Conservation (phyloP, 345 rosid genomes). For the Aegle marmelos region DNA sequence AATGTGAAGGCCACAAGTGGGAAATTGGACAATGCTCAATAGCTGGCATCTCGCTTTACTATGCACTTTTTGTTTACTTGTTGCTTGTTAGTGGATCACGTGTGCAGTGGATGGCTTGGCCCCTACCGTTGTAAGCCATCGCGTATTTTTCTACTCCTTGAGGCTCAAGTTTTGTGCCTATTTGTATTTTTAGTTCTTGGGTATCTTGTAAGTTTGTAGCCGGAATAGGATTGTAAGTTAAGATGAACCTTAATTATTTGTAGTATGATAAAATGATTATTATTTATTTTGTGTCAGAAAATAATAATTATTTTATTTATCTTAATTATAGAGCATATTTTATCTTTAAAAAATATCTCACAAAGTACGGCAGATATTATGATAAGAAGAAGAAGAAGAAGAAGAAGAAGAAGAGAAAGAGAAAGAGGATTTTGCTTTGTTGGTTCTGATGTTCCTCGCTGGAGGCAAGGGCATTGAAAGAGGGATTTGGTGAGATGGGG, state of each 20-base stretch:
- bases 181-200: neutral
- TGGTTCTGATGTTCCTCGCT: neutral
- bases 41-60: neutral
- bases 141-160: neutral
- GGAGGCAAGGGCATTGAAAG: neutral
- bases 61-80: neutral
- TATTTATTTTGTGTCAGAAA: neutral
- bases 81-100: neutral
- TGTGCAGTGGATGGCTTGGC: neutral
- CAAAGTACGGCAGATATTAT: no score
- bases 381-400: neutral
- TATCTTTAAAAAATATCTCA: neutral
- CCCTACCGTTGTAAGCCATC: neutral
- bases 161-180: neutral
- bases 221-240: neutral
- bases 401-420: neutral
- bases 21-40: neutral
- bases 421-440: neutral
- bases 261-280: neutral
- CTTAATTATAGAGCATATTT: neutral
- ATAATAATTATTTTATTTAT: neutral
- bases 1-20: neutral
- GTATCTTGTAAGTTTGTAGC: neutral
- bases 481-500: conserved; percentile 3
- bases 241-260: no score